A percentile compares a stretch with the other conserved stretches of the same genome.
Evolutionary conservation across 495 filamentous ascomycete genomes (phyloP).

Genomic region (Aspergillus conjunctus): DNA sequence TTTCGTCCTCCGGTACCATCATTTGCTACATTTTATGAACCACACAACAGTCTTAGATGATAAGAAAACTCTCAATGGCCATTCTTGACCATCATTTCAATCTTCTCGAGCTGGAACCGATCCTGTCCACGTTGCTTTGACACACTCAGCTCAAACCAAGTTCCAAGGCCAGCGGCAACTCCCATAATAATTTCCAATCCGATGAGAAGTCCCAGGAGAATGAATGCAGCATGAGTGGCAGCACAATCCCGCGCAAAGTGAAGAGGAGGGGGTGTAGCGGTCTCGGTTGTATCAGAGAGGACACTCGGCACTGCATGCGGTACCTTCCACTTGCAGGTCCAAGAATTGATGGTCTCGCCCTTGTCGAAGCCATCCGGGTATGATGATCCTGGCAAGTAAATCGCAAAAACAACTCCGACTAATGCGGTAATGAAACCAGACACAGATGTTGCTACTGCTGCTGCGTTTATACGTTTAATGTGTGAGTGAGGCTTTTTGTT

Average conservation of each 20-base stretch:
- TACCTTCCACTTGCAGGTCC: constrained; percentile 55
- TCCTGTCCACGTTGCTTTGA: constrained; percentile 34
- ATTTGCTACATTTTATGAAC: neutral
- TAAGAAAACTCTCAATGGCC: constrained; percentile 15
- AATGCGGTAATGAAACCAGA: constrained; percentile 46
- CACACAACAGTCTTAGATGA: neutral
- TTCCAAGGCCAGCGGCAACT: constrained; percentile 39
- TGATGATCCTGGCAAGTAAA: constrained; percentile 44
- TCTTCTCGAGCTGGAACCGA: constrained; percentile 32
- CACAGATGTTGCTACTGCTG: constrained; percentile 36
- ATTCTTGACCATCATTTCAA: constrained; percentile 30
- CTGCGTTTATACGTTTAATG: constrained; percentile 42
- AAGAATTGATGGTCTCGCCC: constrained; percentile 51
- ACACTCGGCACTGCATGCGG: constrained; percentile 10
- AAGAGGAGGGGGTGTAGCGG: constrained; percentile 27
- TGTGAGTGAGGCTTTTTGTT: constrained; percentile 37
- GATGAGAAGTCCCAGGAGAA: constrained; percentile 44
- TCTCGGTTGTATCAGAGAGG: constrained; percentile 4
- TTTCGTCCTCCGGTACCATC: neutral
- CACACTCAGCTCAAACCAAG: constrained; percentile 44
- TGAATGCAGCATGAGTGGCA: constrained; percentile 42
- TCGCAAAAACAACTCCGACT: constrained; percentile 44
- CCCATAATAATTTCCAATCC: constrained; percentile 50
- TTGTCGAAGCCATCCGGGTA: constrained; percentile 40
- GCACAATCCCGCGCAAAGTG: constrained; percentile 50